Conservation (phyloP, 257 asterid species). For the Catharanthus roseus region DNA sequence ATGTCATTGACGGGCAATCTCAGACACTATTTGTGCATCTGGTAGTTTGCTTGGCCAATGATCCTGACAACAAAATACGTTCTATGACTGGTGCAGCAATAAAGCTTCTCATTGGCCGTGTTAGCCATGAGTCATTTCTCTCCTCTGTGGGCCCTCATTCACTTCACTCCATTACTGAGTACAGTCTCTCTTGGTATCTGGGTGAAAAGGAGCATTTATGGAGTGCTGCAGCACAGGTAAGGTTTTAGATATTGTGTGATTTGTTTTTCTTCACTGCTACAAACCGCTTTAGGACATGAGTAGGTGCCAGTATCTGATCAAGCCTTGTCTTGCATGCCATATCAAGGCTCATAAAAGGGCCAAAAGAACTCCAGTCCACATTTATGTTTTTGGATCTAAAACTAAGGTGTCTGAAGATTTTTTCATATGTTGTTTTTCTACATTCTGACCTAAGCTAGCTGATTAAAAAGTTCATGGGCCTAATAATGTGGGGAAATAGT, state of each 20-base stretch:
- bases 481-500: background rate
- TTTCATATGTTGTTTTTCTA: background rate
- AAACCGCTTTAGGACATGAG: background rate
- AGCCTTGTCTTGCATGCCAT: background rate
- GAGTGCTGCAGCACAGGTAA: slow-evolving; percentile 93
- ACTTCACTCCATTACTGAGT: slow-evolving; percentile 49
- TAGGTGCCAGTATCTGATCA: background rate
- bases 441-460: background rate
- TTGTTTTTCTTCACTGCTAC: background rate
- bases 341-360: background rate
- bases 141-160: slow-evolving; percentile 51
- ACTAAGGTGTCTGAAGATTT: background rate
- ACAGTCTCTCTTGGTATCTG: slow-evolving; percentile 70
- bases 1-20: slow-evolving; percentile 50
- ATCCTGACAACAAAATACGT: slow-evolving; percentile 68
- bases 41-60: slow-evolving; percentile 76
- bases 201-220: slow-evolving; percentile 57
- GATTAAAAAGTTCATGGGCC: background rate
- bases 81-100: slow-evolving; percentile 75
- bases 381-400: background rate
- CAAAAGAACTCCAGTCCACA: background rate
- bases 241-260: background rate
- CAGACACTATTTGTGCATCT: slow-evolving; percentile 62
- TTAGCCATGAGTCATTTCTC: slow-evolving; percentile 39
- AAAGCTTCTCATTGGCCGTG: slow-evolving; percentile 65